Conservation (phyloP, 129 eudicot species). For the Sambucus nigra region DNA sequence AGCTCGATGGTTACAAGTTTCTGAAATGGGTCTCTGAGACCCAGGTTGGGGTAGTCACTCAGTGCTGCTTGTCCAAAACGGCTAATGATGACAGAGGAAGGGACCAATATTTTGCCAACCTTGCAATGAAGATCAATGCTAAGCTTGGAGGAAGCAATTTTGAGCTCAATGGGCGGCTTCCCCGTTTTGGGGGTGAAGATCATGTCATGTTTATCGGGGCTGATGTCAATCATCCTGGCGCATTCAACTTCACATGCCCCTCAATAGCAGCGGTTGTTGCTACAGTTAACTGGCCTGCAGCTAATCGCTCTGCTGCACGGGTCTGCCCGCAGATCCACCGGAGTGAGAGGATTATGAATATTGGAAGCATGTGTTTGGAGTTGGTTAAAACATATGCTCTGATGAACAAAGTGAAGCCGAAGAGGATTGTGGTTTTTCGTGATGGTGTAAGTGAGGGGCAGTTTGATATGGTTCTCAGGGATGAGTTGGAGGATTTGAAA, state of each 20-base stretch:
- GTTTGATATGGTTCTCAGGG: slow-evolving; percentile 61
- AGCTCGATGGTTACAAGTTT: slow-evolving; percentile 45
- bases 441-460: slow-evolving; percentile 91
- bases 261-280: slow-evolving; percentile 80
- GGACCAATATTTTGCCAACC: slow-evolving; percentile 59
- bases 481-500: slow-evolving; percentile 46
- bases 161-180: slow-evolving; percentile 35
- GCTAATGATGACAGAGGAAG: slow-evolving; percentile 37
- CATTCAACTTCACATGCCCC: slow-evolving; percentile 36
- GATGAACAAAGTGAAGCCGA: slow-evolving; percentile 37
- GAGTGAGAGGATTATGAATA: slow-evolving; percentile 40
- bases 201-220: slow-evolving; percentile 75
- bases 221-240: slow-evolving; percentile 76
- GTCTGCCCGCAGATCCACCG: slow-evolving; percentile 51
- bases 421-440: slow-evolving; percentile 56
- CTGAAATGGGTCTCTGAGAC: slow-evolving; percentile 67
- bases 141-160: slow-evolving; percentile 76
- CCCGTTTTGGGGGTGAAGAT: slow-evolving; percentile 25
- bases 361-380: slow-evolving; percentile 51
- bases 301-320: slow-evolving; percentile 53
- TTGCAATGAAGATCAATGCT: slow-evolving; percentile 70
- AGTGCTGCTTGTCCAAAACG: slow-evolving; percentile 39
- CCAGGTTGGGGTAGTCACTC: slow-evolving; percentile 58
- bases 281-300: slow-evolving; percentile 63
- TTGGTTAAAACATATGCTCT: slow-evolving; percentile 37